Evolutionary conservation across 139 green algal species (phyloP).

Genomic region (Chlamydomonas sp.): DNA sequence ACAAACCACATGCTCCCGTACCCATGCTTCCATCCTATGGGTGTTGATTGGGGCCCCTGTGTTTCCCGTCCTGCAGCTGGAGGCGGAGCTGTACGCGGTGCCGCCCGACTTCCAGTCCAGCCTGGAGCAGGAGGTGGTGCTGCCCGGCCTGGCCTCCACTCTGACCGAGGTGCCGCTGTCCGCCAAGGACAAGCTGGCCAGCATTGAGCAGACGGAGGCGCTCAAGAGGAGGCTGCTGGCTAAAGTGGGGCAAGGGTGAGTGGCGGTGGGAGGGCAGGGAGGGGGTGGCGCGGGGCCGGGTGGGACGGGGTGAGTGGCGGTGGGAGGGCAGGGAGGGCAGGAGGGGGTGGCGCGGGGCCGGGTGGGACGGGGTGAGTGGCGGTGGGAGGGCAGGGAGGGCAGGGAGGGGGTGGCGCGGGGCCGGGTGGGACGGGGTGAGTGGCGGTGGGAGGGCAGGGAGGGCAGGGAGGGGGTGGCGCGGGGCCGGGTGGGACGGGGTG

Average conservation of each 20-base stretch:
- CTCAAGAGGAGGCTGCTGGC: constrained; percentile 40
- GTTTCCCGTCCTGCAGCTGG: not conserved
- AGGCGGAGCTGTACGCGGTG: constrained; percentile 32
- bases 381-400: too few relatives aligned
- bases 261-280: not conserved
- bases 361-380: too few relatives aligned
- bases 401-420: too few relatives aligned
- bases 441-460: not conserved
- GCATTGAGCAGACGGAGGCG: constrained; percentile 35
- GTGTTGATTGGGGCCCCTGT: not conserved
- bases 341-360: too few relatives aligned
- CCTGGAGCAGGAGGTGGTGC: constrained; percentile 38
- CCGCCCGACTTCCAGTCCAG: constrained; percentile 21
- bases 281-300: not conserved
- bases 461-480: not conserved
- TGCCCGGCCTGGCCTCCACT: constrained; percentile 25
- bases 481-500: not conserved
- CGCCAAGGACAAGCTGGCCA: constrained; percentile 19
- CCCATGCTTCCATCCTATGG: not conserved
- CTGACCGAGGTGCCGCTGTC: constrained; percentile 35
- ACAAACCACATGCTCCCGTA: not conserved
- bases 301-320: not conserved
- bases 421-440: constrained; percentile 24
- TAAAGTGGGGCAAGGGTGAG: constrained; percentile 18
- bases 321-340: too few relatives aligned